phyloP scores from a whole-genome alignment of 208 protist genomes.

The Leishmania aethiopica region DNA sequence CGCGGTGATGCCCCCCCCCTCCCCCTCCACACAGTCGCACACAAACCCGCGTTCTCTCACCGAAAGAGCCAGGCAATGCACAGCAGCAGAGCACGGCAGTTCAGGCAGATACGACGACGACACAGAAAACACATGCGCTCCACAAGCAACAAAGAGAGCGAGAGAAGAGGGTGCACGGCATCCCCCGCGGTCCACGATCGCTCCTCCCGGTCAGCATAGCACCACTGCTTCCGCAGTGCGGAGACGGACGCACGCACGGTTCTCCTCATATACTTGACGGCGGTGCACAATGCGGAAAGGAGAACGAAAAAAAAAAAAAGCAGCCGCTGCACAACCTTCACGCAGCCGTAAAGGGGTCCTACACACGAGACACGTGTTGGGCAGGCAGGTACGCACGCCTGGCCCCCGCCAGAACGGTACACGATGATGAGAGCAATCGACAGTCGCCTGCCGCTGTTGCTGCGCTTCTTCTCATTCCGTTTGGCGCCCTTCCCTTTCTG shows the following conservation, averaged over 20 bases:
- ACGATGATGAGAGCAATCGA: background rate
- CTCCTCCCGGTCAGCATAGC: background rate
- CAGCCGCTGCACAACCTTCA: background rate
- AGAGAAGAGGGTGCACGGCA: background rate
- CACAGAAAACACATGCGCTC: background rate
- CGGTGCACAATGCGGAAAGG: background rate
- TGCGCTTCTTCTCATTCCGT: background rate
- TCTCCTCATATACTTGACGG: background rate
- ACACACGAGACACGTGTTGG: background rate
- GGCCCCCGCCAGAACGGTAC: background rate
- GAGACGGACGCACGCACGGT: background rate
- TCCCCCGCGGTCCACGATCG: background rate
- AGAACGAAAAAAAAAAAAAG: background rate
- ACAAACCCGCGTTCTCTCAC: background rate
- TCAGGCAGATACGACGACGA: background rate
- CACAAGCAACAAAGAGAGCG: background rate
- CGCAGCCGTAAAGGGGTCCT: background rate
- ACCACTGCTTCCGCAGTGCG: background rate
- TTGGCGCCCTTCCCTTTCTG: conserved; percentile 49
- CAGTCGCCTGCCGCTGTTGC: background rate
- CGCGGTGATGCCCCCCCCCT: background rate
- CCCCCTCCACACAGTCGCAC: background rate
- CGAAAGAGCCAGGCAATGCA: background rate
- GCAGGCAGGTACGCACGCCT: background rate
- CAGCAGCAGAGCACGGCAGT: background rate